A percentile compares a stretch with the other conserved stretches of the same genome.
Conservation (phyloP, 1,284 basidiomycete species). For the Exobasidium cylindrosporum region DNA sequence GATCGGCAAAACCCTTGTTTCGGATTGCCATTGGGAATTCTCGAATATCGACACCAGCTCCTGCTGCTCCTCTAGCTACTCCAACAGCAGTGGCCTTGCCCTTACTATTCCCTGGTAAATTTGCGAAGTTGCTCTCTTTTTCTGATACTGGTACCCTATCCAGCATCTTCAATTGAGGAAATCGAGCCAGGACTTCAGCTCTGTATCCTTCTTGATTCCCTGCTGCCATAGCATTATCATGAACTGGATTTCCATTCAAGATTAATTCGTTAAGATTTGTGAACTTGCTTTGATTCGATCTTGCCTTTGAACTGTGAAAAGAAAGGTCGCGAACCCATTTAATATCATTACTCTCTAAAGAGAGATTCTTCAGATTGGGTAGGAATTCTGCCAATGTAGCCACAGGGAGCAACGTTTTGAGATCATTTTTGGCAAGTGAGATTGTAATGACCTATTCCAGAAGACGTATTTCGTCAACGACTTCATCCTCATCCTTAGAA, state of each 20-base stretch:
- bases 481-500: too few relatives aligned
- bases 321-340: slow-evolving; percentile 52
- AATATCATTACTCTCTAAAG: slow-evolving; percentile 62
- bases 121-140: slow-evolving; percentile 39
- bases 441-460: slow-evolving; percentile 40
- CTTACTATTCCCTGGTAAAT: neutral
- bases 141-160: slow-evolving; percentile 71
- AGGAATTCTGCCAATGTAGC: slow-evolving; percentile 54
- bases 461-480: too few relatives aligned
- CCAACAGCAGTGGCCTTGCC: slow-evolving; percentile 28
- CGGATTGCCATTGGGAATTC: slow-evolving; percentile 71
- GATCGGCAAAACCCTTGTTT: slow-evolving; percentile 68
- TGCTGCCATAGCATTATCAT: slow-evolving; percentile 65
- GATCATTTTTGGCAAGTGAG: slow-evolving; percentile 37
- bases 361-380: slow-evolving; percentile 67
- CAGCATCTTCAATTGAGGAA: slow-evolving; percentile 33
- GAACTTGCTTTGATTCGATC: slow-evolving; percentile 24
- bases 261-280: slow-evolving; percentile 64
- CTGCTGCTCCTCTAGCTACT: slow-evolving; percentile 38
- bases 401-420: slow-evolving; percentile 34
- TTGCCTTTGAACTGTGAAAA: slow-evolving; percentile 15
- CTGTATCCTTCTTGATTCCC: slow-evolving; percentile 64
- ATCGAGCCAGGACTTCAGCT: slow-evolving; percentile 32
- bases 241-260: slow-evolving; percentile 74
- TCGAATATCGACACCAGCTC: slow-evolving; percentile 39